Percentiles rank a stretch among this genome's conserved stretches.
phyloP scores from a whole-genome alignment of 352 stramenopile species.

The Elongisporangium prolatum region DNA sequence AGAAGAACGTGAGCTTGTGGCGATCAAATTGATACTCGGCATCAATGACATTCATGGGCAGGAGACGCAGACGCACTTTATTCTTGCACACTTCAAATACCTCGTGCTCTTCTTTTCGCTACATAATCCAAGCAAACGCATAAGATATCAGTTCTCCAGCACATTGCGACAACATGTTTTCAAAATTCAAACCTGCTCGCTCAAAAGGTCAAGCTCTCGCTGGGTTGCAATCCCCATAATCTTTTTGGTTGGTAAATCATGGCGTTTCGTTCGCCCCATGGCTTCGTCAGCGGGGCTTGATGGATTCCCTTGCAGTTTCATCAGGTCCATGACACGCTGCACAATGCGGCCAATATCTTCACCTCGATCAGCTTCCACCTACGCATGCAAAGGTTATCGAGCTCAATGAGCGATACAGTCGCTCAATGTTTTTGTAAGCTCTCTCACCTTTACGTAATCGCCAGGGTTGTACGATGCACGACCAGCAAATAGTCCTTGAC shows the following conservation, averaged over 20 bases:
- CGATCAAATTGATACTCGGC: conserved; percentile 98
- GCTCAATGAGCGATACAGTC: neutral
- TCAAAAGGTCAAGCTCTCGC: conserved; percentile 90
- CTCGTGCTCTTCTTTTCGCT: conserved; percentile 93
- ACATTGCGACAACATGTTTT: neutral
- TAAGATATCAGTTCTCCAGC: neutral
- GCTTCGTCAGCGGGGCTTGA: conserved; percentile 30
- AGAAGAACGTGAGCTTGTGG: conserved; percentile 99
- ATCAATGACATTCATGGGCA: conserved; percentile 98
- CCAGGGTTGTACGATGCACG: conserved; percentile 85
- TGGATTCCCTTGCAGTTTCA: conserved; percentile 50
- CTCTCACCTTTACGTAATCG: conserved; percentile 90
- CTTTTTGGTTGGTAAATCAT: conserved; percentile 82
- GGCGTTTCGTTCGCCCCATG: conserved; percentile 47
- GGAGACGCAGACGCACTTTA: conserved; percentile 91
- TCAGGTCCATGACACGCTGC: conserved; percentile 77
- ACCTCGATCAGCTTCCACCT: conserved; percentile 96
- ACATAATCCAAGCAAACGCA: neutral
- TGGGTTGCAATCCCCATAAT: conserved; percentile 92
- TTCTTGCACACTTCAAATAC: conserved; percentile 95
- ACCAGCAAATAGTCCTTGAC: conserved; percentile 89
- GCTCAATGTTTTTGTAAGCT: no score
- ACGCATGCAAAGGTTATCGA: neutral
- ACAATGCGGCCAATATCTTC: conserved; percentile 96
- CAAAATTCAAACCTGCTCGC: conserved; percentile 57